Percentiles rank a stretch among this genome's conserved stretches.
phyloP scores from a whole-genome alignment of 371 early-diverging fungal genomes.

The Mortierella sp. region DNA sequence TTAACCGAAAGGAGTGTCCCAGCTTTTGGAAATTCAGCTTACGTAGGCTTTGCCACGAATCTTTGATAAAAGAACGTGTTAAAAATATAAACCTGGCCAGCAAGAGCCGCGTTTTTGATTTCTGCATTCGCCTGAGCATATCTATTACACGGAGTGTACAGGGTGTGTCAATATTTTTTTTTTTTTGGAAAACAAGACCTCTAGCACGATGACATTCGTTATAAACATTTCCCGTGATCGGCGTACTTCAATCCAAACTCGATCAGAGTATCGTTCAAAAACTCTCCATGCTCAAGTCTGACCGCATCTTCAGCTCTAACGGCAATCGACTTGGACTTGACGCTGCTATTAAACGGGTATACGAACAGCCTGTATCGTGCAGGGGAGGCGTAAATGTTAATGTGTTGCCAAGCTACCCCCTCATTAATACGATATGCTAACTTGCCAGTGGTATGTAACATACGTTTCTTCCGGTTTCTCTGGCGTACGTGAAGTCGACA shows the following conservation, averaged over 20 bases:
- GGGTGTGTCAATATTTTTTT: no score
- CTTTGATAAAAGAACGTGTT: constrained; percentile 51
- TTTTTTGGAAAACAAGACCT: no score
- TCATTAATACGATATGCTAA: neutral
- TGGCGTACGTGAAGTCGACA: neutral
- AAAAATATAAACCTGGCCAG: constrained; percentile 42
- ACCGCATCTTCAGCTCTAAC: constrained; percentile 61
- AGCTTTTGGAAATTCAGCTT: neutral
- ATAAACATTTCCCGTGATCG: neutral
- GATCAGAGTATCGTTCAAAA: constrained; percentile 71
- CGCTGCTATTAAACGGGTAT: constrained; percentile 40
- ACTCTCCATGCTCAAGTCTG: constrained; percentile 65
- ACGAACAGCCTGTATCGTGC: constrained; percentile 37
- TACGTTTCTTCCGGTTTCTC: constrained; percentile 38
- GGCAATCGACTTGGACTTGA: constrained; percentile 57
- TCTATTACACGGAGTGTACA: constrained; percentile 4
- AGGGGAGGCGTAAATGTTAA: neutral
- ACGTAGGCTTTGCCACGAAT: constrained; percentile 41
- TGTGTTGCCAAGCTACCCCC: neutral
- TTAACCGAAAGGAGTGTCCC: neutral
- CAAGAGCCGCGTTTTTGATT: constrained; percentile 20
- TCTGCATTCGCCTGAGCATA: constrained; percentile 36
- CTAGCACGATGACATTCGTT: neutral
- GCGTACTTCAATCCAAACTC: constrained; percentile 67
- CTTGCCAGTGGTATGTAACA: neutral